Evolutionary conservation across 2,329 filamentous ascomycete genomes (phyloP).

Genomic region (Pseudogymnoascus sp.): DNA sequence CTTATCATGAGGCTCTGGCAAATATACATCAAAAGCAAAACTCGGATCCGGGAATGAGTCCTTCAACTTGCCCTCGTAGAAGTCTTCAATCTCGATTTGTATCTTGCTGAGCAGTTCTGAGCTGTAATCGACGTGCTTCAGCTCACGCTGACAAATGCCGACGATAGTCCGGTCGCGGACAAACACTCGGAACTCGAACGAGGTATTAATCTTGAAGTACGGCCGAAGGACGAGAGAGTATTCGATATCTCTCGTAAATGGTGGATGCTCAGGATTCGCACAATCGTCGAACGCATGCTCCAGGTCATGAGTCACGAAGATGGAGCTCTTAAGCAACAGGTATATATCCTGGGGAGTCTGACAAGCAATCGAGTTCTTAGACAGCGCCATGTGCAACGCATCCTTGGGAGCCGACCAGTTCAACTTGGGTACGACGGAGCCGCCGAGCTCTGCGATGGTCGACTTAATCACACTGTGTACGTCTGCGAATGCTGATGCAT

Average conservation of each 20-base stretch:
- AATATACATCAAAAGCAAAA: slow-evolving; percentile 88
- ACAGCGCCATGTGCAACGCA: slow-evolving; percentile 77
- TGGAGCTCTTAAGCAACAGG: slow-evolving; percentile 84
- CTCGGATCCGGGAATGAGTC: slow-evolving; percentile 73
- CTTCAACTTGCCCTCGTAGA: slow-evolving; percentile 67
- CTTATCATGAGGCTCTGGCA: slow-evolving; percentile 54
- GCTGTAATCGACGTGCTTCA: slow-evolving; percentile 85
- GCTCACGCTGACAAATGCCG: slow-evolving; percentile 78
- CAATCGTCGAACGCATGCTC: slow-evolving; percentile 86
- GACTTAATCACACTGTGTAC: slow-evolving; percentile 69
- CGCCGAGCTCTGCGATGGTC: slow-evolving; percentile 73
- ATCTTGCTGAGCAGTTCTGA: slow-evolving; percentile 54
- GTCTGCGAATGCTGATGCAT: slow-evolving; percentile 44
- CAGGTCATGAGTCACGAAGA: slow-evolving; percentile 89
- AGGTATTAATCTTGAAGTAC: slow-evolving; percentile 80
- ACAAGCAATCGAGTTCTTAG: slow-evolving; percentile 88
- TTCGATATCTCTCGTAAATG: slow-evolving; percentile 24
- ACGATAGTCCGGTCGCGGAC: slow-evolving; percentile 75
- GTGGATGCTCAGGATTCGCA: slow-evolving; percentile 30
- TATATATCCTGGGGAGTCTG: slow-evolving; percentile 85
- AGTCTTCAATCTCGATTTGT: slow-evolving; percentile 58
- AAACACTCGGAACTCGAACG: slow-evolving; percentile 92
- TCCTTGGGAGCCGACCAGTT: slow-evolving; percentile 98
- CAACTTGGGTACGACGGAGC: slow-evolving; percentile 81
- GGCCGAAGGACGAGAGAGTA: slow-evolving; percentile 70